A percentile compares a stretch with the other conserved stretches of the same genome.
phyloP scores from a whole-genome alignment of 2,329 filamentous ascomycete genomes.

The Penicillium sp. region DNA sequence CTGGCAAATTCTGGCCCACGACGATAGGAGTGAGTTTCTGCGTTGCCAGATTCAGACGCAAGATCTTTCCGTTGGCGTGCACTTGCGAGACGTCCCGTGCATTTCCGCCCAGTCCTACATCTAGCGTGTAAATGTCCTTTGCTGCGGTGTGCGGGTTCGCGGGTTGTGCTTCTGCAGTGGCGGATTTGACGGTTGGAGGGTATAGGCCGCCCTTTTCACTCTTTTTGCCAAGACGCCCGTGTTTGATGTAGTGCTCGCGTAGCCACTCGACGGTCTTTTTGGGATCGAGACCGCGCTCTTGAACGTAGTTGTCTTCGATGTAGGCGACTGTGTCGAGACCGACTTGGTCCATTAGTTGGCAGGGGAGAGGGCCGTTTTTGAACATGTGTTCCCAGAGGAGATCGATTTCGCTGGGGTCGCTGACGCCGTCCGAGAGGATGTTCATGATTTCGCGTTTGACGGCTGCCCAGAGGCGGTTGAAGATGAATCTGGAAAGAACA shows the following conservation, averaged over 20 bases:
- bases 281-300: conserved; percentile 51
- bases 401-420: conserved; percentile 57
- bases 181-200: conserved; percentile 31
- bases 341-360: conserved; percentile 55
- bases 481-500: conserved; percentile 50
- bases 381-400: conserved; percentile 48
- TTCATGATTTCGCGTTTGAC: conserved; percentile 59
- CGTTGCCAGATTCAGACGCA: conserved; percentile 25
- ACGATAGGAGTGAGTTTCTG: conserved; percentile 24
- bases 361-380: conserved; percentile 39
- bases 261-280: conserved; percentile 54
- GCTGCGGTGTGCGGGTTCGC: conserved; percentile 13
- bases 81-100: conserved; percentile 23
- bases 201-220: conserved; percentile 49
- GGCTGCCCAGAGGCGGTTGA: conserved; percentile 63
- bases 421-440: conserved; percentile 59
- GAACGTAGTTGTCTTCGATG: conserved; percentile 61
- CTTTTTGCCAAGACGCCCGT: conserved; percentile 54
- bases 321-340: conserved; percentile 60
- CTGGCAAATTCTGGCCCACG: conserved; percentile 43
- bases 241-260: conserved; percentile 52
- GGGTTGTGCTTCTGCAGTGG: conserved; percentile 15
- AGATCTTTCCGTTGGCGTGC: conserved; percentile 26
- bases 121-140: conserved; percentile 32
- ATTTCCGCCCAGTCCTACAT: conserved; percentile 34